Percentiles rank a stretch among this genome's conserved stretches.
Conservation (phyloP, 2,329 filamentous ascomycete species). For the Chalaropsis thielavioides region DNA sequence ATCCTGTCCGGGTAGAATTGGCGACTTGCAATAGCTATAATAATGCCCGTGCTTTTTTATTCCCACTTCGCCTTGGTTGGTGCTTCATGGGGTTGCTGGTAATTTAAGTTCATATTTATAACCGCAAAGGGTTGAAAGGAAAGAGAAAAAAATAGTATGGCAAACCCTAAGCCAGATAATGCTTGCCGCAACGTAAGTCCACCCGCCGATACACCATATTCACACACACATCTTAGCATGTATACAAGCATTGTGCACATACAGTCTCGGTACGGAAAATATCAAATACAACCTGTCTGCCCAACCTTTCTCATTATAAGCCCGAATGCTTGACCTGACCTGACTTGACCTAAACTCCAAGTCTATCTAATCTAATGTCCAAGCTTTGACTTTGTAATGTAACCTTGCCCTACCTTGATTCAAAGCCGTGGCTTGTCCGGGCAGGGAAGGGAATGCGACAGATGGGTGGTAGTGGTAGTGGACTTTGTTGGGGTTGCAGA, state of each 20-base stretch:
- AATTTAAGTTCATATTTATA: not conserved
- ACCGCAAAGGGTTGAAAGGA: not conserved
- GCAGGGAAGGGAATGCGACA: not conserved
- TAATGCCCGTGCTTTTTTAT: not conserved
- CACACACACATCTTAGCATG: not conserved
- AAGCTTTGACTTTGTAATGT: slow-evolving; percentile 1
- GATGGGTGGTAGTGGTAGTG: not conserved
- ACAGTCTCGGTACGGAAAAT: not conserved
- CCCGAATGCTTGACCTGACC: not conserved
- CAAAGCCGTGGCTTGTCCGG: not conserved
- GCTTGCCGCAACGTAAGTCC: not conserved
- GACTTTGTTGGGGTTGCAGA: too few species aligned
- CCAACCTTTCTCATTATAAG: not conserved
- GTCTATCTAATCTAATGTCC: not conserved
- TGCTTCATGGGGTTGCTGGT: not conserved
- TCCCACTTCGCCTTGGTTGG: not conserved
- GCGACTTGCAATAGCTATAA: not conserved
- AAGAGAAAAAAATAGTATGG: not conserved
- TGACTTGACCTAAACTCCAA: not conserved
- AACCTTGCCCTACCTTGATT: slow-evolving; percentile 1
- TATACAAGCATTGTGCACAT: not conserved
- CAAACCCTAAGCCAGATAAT: not conserved
- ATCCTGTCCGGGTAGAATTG: not conserved
- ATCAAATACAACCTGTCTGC: not conserved
- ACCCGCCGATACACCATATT: not conserved